Conservation (phyloP, 108 stramenopile genomes). For the Licmophora abbreviata region DNA sequence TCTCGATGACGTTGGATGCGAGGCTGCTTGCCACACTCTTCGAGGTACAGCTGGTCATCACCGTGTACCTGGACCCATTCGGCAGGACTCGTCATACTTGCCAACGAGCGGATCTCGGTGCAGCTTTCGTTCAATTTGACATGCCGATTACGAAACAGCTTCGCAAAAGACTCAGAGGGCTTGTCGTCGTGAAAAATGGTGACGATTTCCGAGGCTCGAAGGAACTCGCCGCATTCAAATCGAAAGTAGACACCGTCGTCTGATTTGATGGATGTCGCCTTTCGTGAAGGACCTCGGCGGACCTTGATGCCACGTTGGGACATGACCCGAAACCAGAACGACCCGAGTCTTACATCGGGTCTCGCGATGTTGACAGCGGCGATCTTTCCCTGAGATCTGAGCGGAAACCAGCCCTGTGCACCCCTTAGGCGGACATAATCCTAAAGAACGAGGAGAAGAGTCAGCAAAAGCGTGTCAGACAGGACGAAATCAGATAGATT, state of each 20-base stretch:
- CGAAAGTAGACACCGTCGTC: slow-evolving; percentile 63
- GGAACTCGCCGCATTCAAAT: slow-evolving; percentile 86
- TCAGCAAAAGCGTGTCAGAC: too few relatives aligned
- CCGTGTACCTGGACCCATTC: slow-evolving; percentile 79
- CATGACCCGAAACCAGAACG: slow-evolving; percentile 80
- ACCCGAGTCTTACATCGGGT: slow-evolving; percentile 69
- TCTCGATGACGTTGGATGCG: slow-evolving; percentile 63
- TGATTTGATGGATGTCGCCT: slow-evolving; percentile 60
- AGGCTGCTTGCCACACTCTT: slow-evolving; percentile 56
- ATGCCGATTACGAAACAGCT: slow-evolving; percentile 71
- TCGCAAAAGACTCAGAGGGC: slow-evolving; percentile 67
- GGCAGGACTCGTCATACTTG: slow-evolving; percentile 44
- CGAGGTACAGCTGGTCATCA: slow-evolving; percentile 40
- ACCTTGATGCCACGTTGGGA: slow-evolving; percentile 57
- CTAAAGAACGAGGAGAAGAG: slow-evolving; percentile 1
- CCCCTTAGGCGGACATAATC: slow-evolving; percentile 60
- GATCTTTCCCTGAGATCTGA: slow-evolving; percentile 27
- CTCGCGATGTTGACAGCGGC: slow-evolving; percentile 2
- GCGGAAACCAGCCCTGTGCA: slow-evolving; percentile 81
- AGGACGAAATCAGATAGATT: too few relatives aligned
- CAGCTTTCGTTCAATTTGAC: slow-evolving; percentile 20
- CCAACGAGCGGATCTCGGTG: slow-evolving; percentile 32
- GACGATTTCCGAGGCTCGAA: slow-evolving; percentile 73
- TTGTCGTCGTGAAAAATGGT: slow-evolving; percentile 35
- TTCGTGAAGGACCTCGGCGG: slow-evolving; percentile 60